These are phyloP conservation scores for Teratosphaeria epicoccoides DNA, from an alignment of 2,329 filamentous ascomycete genomes.

Conservation along the genomic window DNA sequence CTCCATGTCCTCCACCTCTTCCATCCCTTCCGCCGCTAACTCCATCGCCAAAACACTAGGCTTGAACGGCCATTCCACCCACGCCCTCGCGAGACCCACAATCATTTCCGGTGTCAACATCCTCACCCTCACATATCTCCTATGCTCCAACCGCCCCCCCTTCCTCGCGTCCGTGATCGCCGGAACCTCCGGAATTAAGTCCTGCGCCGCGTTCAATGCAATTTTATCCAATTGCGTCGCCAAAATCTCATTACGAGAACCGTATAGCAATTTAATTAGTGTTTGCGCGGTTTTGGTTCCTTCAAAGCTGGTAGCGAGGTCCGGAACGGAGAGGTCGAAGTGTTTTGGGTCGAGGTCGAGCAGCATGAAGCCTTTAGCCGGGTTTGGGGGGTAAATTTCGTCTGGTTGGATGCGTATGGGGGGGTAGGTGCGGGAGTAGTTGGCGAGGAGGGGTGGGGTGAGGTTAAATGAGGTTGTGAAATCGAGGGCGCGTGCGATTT, in stretches of 20 bases:
- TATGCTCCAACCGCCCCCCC: constrained; percentile 36
- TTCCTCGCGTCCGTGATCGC: constrained; percentile 38
- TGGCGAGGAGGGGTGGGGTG: constrained; percentile 38
- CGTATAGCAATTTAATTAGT: constrained; percentile 39
- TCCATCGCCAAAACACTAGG: constrained; percentile 16
- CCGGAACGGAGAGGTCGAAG: constrained; percentile 20
- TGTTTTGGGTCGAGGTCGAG: constrained; percentile 56
- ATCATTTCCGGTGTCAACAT: constrained; percentile 46
- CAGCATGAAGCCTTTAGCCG: constrained; percentile 39
- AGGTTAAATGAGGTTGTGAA: neutral
- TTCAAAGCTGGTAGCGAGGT: constrained; percentile 16
- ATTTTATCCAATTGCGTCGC: constrained; percentile 38
- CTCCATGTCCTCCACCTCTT: neutral
- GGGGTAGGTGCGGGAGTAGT: constrained; percentile 62
- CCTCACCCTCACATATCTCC: constrained; percentile 36
- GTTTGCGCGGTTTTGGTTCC: constrained; percentile 26
- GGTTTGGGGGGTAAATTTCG: constrained; percentile 52
- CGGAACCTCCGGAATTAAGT: constrained; percentile 39
- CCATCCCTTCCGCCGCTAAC: constrained; percentile 3
- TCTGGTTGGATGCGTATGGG: constrained; percentile 47
- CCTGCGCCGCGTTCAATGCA: constrained; percentile 51
- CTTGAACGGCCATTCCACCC: constrained; percentile 55
- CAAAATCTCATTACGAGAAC: constrained; percentile 28
- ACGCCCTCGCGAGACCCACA: constrained; percentile 48
- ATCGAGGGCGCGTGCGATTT: neutral